Base-by-base conservation (phyloP, 208 protist genomes). In the Crithidia fasciculata region DNA sequence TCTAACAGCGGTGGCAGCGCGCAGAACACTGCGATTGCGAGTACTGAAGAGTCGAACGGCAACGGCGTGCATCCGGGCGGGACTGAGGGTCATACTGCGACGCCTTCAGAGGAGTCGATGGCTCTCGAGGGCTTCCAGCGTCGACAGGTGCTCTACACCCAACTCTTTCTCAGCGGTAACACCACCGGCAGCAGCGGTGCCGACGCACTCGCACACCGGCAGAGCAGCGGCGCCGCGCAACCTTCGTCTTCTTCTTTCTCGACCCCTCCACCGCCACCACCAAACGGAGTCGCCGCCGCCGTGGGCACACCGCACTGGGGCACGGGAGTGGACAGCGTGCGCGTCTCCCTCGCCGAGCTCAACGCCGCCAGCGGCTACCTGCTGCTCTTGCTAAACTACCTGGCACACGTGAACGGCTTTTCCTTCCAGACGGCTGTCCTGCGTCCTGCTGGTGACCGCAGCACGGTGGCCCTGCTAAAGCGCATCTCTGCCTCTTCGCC, bases 351-450 rank as follows among this genome's bases (percentile, higher is more conserved):
- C 28, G 56, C 53, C 4, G 91, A 96, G 59, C 79, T 93, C 40
- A 96, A 96, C 63, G 77, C 81, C 15, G 91, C 91, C 6, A 93
- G 91, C 67, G 88, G 87, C 7, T 86, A 85, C 49, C 50, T 94
- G 4, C 58, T 86, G 44, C 67, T 83, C 37, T 75, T 94, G 9
- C 66, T 96, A 7, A 66, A 76, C 39, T 68, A 83, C 43, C 57
- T 94, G 0, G 82, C 82, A 0, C 65, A 84, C 12, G 63, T 74
- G 28, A 81, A 96, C 59, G 43, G 69, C 8, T 86, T 90, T 56
- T 10, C 56, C 36, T 85, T 93, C 9, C 16, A 65, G 1, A 70
- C 58, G 8, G 77, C 78, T 9, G 41, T 77, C 7, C 80, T 96
- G 16, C 78, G 81, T 40, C 89, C 83, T 9, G 74, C 80, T 37